A percentile compares a stretch with the other conserved stretches of the same genome.
These are phyloP conservation scores for Syncephalastrum monosporum DNA, from an alignment of 371 early-diverging fungal species.

Conservation along the genomic window DNA sequence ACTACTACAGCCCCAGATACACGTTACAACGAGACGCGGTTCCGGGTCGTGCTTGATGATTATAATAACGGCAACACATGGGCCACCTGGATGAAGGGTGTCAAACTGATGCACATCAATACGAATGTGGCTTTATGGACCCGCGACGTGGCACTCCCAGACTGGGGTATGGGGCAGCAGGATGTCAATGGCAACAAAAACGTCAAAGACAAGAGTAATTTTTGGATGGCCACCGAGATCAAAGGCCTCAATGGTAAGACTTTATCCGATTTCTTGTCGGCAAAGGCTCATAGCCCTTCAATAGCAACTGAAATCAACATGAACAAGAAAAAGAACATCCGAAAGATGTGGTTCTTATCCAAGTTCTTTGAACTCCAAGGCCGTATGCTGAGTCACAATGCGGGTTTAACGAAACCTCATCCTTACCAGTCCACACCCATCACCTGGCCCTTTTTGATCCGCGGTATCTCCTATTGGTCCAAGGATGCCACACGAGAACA, in stretches of 20 bases:
- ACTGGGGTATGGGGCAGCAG: conserved; percentile 94
- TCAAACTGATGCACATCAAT: conserved; percentile 75
- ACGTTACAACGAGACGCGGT: conserved; percentile 66
- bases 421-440: conserved; percentile 87
- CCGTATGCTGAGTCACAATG: conserved; percentile 90
- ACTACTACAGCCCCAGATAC: conserved; percentile 67
- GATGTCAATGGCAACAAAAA: conserved; percentile 97
- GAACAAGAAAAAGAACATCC: conserved; percentile 37
- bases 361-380: conserved; percentile 91
- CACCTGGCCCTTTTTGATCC: conserved; percentile 88
- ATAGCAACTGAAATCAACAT: conserved; percentile 34
- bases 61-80: conserved; percentile 41
- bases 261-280: not conserved
- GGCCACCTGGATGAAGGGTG: conserved; percentile 59
- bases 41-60: conserved; percentile 59
- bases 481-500: conserved; percentile 65
- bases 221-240: conserved; percentile 78
- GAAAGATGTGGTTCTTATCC: conserved; percentile 63
- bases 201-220: conserved; percentile 63
- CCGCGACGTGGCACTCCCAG: conserved; percentile 76
- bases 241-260: conserved; percentile 60
- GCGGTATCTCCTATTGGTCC: conserved; percentile 96
- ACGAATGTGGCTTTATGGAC: conserved; percentile 85
- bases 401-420: conserved; percentile 86
- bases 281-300: not conserved